Percentiles rank a stretch among this genome's conserved stretches.
phyloP scores from a whole-genome alignment of 2,329 filamentous ascomycete genomes.

The Hirsutella minnesotensis region DNA sequence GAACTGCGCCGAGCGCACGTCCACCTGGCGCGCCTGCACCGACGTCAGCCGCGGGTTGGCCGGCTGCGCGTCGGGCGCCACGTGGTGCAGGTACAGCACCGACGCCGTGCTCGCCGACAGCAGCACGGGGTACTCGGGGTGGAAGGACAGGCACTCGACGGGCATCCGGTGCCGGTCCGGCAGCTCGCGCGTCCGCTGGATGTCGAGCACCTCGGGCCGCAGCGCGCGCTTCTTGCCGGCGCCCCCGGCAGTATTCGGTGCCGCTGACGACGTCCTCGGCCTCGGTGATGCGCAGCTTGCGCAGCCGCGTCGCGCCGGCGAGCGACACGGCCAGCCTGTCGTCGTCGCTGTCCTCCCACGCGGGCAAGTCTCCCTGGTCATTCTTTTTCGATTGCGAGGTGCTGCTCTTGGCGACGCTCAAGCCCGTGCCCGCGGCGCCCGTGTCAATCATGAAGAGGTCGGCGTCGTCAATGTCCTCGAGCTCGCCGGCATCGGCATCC shows the following conservation, averaged over 20 bases:
- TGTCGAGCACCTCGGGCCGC: conserved; percentile 78
- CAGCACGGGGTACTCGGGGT: conserved; percentile 77
- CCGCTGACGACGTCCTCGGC: conserved; percentile 79
- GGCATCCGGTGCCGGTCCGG: conserved; percentile 66
- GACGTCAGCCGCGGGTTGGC: conserved; percentile 87
- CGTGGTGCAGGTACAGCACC: conserved; percentile 79
- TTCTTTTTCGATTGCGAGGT: conserved; percentile 4
- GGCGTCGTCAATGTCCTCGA: conserved; percentile 59
- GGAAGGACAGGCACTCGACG: conserved; percentile 77
- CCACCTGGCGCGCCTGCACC: conserved; percentile 71
- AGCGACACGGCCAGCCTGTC: conserved; percentile 78
- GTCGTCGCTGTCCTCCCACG: conserved; percentile 94
- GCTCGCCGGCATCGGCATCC: conserved; percentile 34
- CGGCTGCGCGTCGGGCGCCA: conserved; percentile 62
- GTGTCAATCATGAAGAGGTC: conserved; percentile 81
- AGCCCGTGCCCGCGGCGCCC: conserved; percentile 28
- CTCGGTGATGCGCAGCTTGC: conserved; percentile 72
- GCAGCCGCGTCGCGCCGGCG: conserved; percentile 58
- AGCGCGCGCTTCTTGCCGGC: conserved; percentile 55
- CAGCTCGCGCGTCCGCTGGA: conserved; percentile 81
- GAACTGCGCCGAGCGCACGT: conserved; percentile 77
- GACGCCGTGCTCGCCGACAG: conserved; percentile 81
- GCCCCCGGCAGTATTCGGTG: conserved; percentile 58
- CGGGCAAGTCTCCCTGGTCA: conserved; percentile 34
- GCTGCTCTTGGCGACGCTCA: background rate